Base-by-base conservation (phyloP, 2,329 filamentous ascomycete species). In the Trichoderma breve region DNA sequence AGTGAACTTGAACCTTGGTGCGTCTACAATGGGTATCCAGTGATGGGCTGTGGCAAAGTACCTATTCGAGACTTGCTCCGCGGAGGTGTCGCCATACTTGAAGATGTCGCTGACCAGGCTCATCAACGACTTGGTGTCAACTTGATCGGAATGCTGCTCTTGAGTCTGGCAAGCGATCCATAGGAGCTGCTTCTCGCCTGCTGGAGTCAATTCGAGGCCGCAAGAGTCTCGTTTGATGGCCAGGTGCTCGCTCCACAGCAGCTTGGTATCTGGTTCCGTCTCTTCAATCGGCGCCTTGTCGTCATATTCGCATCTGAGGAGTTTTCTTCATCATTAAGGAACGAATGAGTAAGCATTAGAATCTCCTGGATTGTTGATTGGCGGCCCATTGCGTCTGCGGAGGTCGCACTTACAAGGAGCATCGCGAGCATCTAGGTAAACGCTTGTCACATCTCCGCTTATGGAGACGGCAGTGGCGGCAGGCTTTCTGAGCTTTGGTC, bases 401-500 rank as follows among this genome's bases (percentile, higher is more conserved):
- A 8, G 2, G 15, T 32, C 18, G 34, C 26, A 61, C 70, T 55
- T 68, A 71, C 70, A 28, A 36, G 26, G 26, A 55, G 24, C 70
- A 71, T 58, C 51, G 34, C n/a, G 70, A 68, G 15, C 70, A 71
- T 14, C 11, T 39, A 3, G 70, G 70, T 28, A 67, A 7, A 15
- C 32, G 39, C 28, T 68, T 68, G 34, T 71, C 70, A n/a, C 70
- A 71, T 36, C 36, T 34, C 26, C 53, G 70, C 36, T 71, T 71
- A 14, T 67, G 36, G n/a, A 66, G 61, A 11, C 63, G 47, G 15
- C 70, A 71, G 11, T 61, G 43, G 2, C 26, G 34, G 12, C 70
- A 71, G 21, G 70, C 61, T 21, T 36, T 53, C 12, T 32, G 15
- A 30, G 63, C 63, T 43, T 58, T 57, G 7, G 2, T 43, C 18